These are phyloP conservation scores for Saturnispora mendoncae DNA, from an alignment of 805 yeast species.

Conservation along the genomic window DNA sequence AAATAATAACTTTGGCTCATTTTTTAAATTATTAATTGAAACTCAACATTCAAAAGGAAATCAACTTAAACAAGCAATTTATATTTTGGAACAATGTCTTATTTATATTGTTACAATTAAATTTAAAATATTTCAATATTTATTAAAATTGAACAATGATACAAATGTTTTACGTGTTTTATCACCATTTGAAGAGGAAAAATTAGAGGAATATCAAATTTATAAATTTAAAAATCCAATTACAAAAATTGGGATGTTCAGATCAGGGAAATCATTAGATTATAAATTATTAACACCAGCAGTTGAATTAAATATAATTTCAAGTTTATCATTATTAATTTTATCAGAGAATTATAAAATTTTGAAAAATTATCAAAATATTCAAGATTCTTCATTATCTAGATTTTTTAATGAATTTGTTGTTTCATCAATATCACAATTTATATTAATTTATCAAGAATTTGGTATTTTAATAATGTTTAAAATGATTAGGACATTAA, in stretches of 20 bases:
- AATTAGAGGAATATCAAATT: conserved; percentile 9
- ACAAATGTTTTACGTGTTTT: conserved; percentile 13
- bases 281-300: conserved; percentile 22
- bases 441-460: conserved; percentile 24
- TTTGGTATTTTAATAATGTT: conserved; percentile 35
- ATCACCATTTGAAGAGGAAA: neutral
- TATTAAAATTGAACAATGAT: conserved; percentile 17
- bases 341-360: conserved; percentile 17
- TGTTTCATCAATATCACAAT: conserved; percentile 14
- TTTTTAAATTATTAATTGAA: conserved; percentile 12
- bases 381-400: conserved; percentile 12
- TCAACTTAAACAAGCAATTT: conserved; percentile 8
- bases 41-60: conserved; percentile 14
- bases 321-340: conserved; percentile 19
- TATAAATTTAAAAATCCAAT: conserved; percentile 20
- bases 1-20: conserved; percentile 10
- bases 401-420: conserved; percentile 11
- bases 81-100: conserved; percentile 23
- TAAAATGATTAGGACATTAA: conserved; percentile 17
- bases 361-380: conserved; percentile 5
- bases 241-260: conserved; percentile 24
- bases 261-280: conserved; percentile 20
- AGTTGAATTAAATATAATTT: conserved; percentile 17
- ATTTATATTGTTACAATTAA: conserved; percentile 30
- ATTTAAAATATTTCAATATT: conserved; percentile 21